Evolutionary conservation across 176 grass and related monocot species (phyloP), one percentile per base, ranked within the genome.

Genomic region (Hyparrhenia diplandra): DNA sequence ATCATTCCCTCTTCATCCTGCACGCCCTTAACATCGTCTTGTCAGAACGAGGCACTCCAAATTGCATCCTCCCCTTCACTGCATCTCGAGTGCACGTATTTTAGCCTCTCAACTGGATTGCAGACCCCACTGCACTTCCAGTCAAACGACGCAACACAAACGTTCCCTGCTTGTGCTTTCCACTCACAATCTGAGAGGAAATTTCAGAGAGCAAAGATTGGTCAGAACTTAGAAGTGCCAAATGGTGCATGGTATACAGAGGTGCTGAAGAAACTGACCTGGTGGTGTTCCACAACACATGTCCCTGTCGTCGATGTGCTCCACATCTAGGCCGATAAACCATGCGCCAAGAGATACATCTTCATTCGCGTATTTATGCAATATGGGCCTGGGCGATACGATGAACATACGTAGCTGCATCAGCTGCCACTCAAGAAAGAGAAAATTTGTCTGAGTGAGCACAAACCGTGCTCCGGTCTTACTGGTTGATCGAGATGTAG

Each of bases 81-180:
- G 23, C 94, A 97, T 60, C 83, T 86, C 20, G 45, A 54, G 64
- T 97, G 94, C 76, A 97, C 92, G 23, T 94, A 80, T 57, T 89
- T 91, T 75, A 98, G 69, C 79, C 86, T 89, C 69, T 98, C 95
- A 3, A 94, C 95, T 6, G 95, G 91, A 27, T 91, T 94, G 90
- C 95, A 98, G 76, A 98, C 91, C 16, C 95, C 95, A 55, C 92
- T 98, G 80, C 95, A 98, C 62, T 69, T 89, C 95, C 95, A 98
- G 30, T 98, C 95, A 25, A 98, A 98, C 2, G 95, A 94, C 12
- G 95, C 95, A 30, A 91, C 86, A 10, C 95, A 98, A 9, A 86
- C 81, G 47, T 90, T 90, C 46, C 94, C 94, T 66, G 92, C 87
- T 68, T 97, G 92, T 0, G 90, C 89, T 71, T 94, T 97, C 94